A percentile compares a stretch with the other conserved stretches of the same genome.
Evolutionary conservation across 306 rosid species (phyloP).

Genomic region (Ormosia emarginata): DNA sequence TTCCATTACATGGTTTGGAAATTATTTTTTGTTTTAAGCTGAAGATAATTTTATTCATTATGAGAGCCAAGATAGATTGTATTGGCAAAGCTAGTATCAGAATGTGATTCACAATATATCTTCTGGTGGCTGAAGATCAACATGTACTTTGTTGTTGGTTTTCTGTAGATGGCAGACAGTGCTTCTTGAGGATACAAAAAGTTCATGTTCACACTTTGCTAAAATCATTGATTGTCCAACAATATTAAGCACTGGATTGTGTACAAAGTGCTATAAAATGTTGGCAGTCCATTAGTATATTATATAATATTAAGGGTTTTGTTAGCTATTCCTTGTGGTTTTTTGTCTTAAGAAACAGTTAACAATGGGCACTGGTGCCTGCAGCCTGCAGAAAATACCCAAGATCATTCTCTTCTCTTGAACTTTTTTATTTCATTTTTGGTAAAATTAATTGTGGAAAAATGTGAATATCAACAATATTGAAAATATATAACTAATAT

Average conservation of each 20-base stretch:
- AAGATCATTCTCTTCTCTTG: neutral
- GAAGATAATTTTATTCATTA: neutral
- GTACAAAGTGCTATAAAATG: neutral
- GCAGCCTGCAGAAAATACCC: neutral
- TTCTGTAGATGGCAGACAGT: neutral
- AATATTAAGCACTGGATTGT: neutral
- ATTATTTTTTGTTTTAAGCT: neutral
- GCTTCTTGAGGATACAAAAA: neutral
- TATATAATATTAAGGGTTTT: neutral
- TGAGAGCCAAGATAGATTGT: neutral
- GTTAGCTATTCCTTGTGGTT: neutral
- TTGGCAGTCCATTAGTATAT: neutral
- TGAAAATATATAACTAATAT: neutral
- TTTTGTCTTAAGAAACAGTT: neutral
- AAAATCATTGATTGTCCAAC: neutral
- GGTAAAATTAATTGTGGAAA: neutral
- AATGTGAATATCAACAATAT: neutral
- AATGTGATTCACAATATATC: neutral
- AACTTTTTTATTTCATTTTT: neutral
- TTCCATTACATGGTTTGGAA: neutral
- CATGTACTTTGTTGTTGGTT: neutral
- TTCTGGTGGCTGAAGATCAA: neutral
- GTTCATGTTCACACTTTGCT: neutral
- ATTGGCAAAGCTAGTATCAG: neutral
- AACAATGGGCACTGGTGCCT: neutral